Evolutionary conservation across 225 moss, liverwort and hornwort species (phyloP).

Genomic region (Straminergon stramineum): DNA sequence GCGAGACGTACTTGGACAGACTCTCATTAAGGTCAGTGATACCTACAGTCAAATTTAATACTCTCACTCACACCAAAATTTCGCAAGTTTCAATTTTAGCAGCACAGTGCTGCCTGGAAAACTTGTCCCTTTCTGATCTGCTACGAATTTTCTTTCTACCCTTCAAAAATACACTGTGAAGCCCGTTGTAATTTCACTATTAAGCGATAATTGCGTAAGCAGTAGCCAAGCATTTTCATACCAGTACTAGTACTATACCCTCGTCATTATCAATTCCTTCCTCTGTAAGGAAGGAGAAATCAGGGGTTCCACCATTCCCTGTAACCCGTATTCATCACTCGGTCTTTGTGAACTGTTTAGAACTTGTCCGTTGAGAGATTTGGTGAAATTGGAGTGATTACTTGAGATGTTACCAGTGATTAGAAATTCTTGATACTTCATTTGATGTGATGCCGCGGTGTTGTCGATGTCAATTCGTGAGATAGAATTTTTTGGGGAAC

Average conservation of each 20-base stretch:
- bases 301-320: not conserved
- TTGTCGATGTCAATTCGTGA: not conserved
- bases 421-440: not conserved
- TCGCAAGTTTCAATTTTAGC: too few species aligned
- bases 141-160: too few species aligned
- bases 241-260: not conserved
- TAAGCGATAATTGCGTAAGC: too few species aligned
- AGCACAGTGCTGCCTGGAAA: not conserved
- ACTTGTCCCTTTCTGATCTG: not conserved
- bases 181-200: too few species aligned
- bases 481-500: not conserved
- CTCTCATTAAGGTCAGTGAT: conserved; percentile 54
- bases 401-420: not conserved
- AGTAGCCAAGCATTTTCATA: not conserved
- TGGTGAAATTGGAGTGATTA: not conserved
- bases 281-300: too few species aligned
- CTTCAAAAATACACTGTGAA: not conserved
- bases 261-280: not conserved
- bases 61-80: not conserved
- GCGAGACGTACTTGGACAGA: conserved; percentile 84
- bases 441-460: too few species aligned
- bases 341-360: not conserved
- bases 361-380: not conserved
- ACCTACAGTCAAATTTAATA: not conserved
- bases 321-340: not conserved